A percentile compares a stretch with the other conserved stretches of the same genome.
phyloP scores from a whole-genome alignment of 768 basidiomycete genomes.

The Lactarius quietus region DNA sequence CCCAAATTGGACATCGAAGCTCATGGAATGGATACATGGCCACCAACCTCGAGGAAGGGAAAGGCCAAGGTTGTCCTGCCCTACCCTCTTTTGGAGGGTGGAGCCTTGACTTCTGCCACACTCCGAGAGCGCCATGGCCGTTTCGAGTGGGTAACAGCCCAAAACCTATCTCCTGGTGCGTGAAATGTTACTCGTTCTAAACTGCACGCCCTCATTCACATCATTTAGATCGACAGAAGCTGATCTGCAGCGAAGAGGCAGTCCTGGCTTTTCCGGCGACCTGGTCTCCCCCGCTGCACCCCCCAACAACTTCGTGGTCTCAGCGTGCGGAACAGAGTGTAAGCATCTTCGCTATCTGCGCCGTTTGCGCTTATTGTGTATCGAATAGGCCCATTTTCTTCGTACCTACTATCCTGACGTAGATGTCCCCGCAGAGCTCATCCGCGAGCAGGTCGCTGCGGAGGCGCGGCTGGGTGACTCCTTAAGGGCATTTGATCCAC shows the following conservation, averaged over 20 bases:
- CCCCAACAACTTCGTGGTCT: constrained; percentile 35
- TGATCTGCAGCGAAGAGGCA: constrained; percentile 23
- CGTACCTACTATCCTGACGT: constrained; percentile 66
- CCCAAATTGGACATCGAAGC: no score
- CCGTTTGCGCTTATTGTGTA: constrained; percentile 4
- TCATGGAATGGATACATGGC: no score
- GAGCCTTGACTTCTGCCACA: constrained; percentile 51
- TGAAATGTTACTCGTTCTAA: not conserved
- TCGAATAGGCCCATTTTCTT: constrained; percentile 63
- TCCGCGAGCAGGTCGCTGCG: constrained; percentile 51
- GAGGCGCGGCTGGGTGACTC: constrained; percentile 39
- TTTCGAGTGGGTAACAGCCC: constrained; percentile 37
- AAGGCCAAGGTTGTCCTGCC: constrained; percentile 19
- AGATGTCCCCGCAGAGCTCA: constrained; percentile 66
- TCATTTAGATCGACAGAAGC: constrained; percentile 31
- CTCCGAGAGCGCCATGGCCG: constrained; percentile 43
- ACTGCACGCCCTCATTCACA: constrained; percentile 6
- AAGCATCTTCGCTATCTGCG: constrained; percentile 26
- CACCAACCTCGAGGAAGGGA: no score
- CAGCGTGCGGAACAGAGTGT: constrained; percentile 68
- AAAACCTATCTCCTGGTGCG: constrained; percentile 24
- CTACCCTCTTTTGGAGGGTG: constrained; percentile 57
- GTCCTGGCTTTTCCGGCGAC: constrained; percentile 43
- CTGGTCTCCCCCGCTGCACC: constrained; percentile 36
- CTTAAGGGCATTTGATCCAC: constrained; percentile 53